Evolutionary conservation across 2,329 filamentous ascomycete species (phyloP).

Genomic region (Magnaporthiopsis poae): DNA sequence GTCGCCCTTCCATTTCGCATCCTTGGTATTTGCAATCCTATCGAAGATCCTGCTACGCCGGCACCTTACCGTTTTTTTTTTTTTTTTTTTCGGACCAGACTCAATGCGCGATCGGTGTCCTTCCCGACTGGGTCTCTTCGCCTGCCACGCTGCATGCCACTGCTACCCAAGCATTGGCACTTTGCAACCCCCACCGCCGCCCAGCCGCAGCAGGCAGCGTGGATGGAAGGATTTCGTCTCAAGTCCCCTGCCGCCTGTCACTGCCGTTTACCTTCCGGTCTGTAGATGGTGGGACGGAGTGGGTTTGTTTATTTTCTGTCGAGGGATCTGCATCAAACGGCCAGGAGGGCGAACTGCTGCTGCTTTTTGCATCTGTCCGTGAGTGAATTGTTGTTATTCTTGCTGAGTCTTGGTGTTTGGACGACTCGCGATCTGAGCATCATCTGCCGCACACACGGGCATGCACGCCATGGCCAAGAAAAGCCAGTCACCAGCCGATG

Average conservation of each 20-base stretch:
- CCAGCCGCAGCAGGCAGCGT: not conserved
- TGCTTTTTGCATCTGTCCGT: not conserved
- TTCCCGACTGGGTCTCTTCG: not conserved
- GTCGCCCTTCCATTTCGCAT: not conserved
- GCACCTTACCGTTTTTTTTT: not conserved
- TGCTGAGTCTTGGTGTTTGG: not conserved
- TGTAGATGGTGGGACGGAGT: conserved; percentile 1
- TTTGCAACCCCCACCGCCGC: not conserved
- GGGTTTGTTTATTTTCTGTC: not conserved
- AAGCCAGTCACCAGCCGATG: not conserved
- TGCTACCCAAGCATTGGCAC: not conserved
- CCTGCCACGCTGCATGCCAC: too few species aligned
- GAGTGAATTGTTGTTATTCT: not conserved
- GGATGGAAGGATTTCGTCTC: conserved; percentile 5
- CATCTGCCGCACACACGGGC: too few species aligned
- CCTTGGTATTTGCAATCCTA: not conserved
- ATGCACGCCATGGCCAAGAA: not conserved
- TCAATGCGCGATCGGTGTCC: not conserved
- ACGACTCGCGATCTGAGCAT: not conserved
- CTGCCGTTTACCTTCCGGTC: conserved; percentile 7
- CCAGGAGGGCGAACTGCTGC: not conserved
- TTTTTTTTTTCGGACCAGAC: not conserved
- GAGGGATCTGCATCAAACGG: not conserved
- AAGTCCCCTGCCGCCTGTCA: conserved; percentile 6
- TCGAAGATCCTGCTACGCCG: not conserved